These are phyloP conservation scores for Tephrocybe sp. DNA, from an alignment of 768 basidiomycete species.

Conservation along the genomic window DNA sequence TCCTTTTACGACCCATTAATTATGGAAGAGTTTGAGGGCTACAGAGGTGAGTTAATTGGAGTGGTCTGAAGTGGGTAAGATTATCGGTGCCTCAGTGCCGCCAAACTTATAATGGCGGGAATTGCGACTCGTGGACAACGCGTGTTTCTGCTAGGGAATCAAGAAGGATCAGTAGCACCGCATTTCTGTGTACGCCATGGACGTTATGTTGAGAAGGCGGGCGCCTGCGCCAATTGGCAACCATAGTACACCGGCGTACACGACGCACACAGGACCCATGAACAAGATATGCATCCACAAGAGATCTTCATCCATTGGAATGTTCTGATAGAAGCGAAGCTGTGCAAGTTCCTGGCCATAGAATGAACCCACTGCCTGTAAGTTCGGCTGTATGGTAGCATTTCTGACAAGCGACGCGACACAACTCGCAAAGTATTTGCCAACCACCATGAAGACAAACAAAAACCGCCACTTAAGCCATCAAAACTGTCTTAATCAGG, in stretches of 20 bases:
- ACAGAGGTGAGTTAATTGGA: not conserved
- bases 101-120: constrained; percentile 8
- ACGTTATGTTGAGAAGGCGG: not conserved
- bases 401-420: not conserved
- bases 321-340: not conserved
- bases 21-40: not conserved
- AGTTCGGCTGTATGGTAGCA: not conserved
- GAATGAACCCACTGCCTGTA: not conserved
- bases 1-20: constrained; percentile 4
- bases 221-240: not conserved
- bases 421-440: too few relatives aligned
- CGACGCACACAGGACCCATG: too few relatives aligned
- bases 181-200: constrained; percentile 5
- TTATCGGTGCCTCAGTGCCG: not conserved
- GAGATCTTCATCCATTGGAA: not conserved
- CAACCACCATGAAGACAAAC: not conserved
- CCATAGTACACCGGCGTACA: too few relatives aligned
- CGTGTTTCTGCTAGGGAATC: not conserved
- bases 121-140: not conserved
- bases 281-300: not conserved
- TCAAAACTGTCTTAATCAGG: not conserved
- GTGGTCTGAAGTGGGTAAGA: not conserved
- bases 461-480: not conserved
- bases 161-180: constrained; percentile 10
- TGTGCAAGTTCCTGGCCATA: not conserved